Conservation (phyloP, 495 filamentous ascomycete genomes). For the Lepraria neglecta region DNA sequence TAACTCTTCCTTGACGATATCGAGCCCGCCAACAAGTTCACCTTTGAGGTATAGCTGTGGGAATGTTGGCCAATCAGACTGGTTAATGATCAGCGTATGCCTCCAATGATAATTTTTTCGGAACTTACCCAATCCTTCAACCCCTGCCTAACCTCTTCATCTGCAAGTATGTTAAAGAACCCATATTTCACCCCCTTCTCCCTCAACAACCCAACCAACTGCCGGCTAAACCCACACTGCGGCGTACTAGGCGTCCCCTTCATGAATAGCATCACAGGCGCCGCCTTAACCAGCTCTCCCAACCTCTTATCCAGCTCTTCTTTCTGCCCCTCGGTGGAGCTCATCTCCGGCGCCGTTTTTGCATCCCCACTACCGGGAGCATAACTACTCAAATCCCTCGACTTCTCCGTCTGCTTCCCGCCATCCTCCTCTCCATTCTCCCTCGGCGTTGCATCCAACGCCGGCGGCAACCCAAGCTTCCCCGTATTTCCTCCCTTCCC, state of each 20-base stretch:
- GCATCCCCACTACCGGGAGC: slow-evolving; percentile 42
- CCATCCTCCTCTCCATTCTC: slow-evolving; percentile 34
- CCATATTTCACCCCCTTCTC: slow-evolving; percentile 90
- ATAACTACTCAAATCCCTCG: slow-evolving; percentile 38
- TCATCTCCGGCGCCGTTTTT: slow-evolving; percentile 44
- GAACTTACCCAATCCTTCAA: slow-evolving; percentile 72
- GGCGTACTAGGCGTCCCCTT: slow-evolving; percentile 81
- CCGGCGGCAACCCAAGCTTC: slow-evolving; percentile 47
- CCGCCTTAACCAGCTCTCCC: slow-evolving; percentile 77
- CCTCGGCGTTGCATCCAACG: slow-evolving; percentile 42
- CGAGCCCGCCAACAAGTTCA: slow-evolving; percentile 83
- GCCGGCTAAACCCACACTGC: slow-evolving; percentile 91
- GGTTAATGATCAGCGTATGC: background rate
- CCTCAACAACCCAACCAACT: slow-evolving; percentile 76
- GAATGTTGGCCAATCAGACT: slow-evolving; percentile 85
- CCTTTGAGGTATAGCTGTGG: slow-evolving; percentile 82
- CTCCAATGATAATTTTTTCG: background rate
- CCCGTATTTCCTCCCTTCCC: slow-evolving; percentile 36
- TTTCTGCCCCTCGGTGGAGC: slow-evolving; percentile 54
- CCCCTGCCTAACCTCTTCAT: slow-evolving; percentile 94
- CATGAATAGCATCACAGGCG: slow-evolving; percentile 93
- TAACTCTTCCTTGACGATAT: slow-evolving; percentile 88
- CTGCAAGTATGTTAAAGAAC: slow-evolving; percentile 89
- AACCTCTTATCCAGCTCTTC: slow-evolving; percentile 75
- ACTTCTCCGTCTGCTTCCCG: slow-evolving; percentile 28